Conservation (phyloP, 2,329 filamentous ascomycete species). For the Colletotrichum simmondsii region DNA sequence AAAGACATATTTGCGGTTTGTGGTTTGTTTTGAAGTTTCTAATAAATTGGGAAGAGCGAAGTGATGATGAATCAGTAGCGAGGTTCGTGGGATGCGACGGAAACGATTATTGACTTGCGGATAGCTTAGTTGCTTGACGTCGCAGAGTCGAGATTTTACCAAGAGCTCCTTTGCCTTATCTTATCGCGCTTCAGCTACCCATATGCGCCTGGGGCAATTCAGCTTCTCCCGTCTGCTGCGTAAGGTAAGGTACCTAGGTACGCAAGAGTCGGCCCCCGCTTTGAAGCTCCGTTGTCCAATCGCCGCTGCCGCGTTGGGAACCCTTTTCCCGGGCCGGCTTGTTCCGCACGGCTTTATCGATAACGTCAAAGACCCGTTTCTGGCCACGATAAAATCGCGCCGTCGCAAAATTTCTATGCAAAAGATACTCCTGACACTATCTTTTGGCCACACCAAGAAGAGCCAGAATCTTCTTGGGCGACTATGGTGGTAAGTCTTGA, state of each 20-base stretch:
- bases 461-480: conserved; percentile 28
- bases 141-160: conserved; percentile 35
- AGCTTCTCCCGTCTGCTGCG: background rate
- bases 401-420: conserved; percentile 3
- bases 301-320: background rate
- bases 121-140: conserved; percentile 24
- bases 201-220: background rate
- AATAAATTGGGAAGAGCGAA: background rate
- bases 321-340: conserved; percentile 14
- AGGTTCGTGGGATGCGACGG: background rate
- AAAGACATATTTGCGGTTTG: conserved; percentile 52
- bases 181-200: conserved; percentile 11
- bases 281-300: background rate
- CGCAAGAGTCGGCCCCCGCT: background rate
- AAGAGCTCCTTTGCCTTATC: conserved; percentile 30
- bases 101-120: conserved; percentile 8
- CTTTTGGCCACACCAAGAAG: conserved; percentile 20
- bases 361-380: conserved; percentile 9
- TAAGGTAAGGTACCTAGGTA: background rate
- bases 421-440: fast-evolving
- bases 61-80: background rate
- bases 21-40: background rate
- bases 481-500: conserved; percentile 32
- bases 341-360: conserved; percentile 23
- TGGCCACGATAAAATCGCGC: conserved; percentile 14